Evolutionary conservation across 2,329 filamentous ascomycete species (phyloP), one percentile per base, ranked within the genome.

Genomic region (Immersiporthe knoxdaviesiana): DNA sequence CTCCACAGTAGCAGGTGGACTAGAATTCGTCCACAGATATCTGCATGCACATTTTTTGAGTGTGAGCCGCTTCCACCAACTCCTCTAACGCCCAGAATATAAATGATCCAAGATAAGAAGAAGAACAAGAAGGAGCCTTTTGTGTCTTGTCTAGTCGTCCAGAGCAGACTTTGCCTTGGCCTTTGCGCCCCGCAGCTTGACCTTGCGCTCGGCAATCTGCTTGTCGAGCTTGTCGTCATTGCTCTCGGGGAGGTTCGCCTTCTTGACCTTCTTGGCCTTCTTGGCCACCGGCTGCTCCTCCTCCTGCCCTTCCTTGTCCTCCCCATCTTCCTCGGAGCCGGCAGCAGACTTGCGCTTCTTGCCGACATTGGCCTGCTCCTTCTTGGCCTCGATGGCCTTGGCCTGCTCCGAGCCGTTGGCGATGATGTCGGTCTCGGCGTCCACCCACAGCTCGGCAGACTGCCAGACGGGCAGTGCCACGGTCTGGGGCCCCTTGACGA

Each of bases 381-480:
- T 70, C 73, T 80, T 78, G 27, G 76, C 77, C 54, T 78, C 75
- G 41, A 83, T 76, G 12, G 82, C 81, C 79, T 84, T 84, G 32
- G 80, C 78, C 74, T 82, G 76, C 74, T 84, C 84, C 69, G 84
- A 81, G 47, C 79, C 81, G 50, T 85, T 83, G 72, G 85, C 82
- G 47, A 96, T 83, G 8, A 97, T 88, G 76, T 91, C 88, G 72
- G 93, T 90, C 71, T 89, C 86, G 70, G 91, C 88, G 73, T 96
- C 92, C 21, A 91, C 81, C 94, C 96, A 99, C 72, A 99, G 85
- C 84, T 97, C 94, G 74, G 94, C 91, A 5, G 95, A 92, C 77
- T 97, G 83, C 92, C 94, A 99, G 77, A 99, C 90, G n/a, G 96
- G 96, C 76, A 99, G 85, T 11, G 95, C 92, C 71, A 90, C 91